These are phyloP conservation scores for Salix suchowensis DNA, from an alignment of 345 rosid genomes.

Conservation along the genomic window DNA sequence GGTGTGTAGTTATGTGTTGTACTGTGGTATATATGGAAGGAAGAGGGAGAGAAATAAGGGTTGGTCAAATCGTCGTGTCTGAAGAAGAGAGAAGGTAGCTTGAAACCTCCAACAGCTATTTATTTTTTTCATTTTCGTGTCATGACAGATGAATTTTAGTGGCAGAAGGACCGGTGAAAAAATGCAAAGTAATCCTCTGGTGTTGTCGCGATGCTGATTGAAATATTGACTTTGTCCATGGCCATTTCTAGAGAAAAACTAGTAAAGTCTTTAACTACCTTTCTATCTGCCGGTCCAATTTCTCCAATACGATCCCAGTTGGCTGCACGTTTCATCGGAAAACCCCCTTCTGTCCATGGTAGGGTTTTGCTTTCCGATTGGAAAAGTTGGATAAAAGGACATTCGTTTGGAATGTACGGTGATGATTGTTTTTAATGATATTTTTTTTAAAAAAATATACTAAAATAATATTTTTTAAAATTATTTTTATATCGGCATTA, in stretches of 20 bases:
- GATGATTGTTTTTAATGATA: no score
- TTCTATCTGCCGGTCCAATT: not conserved
- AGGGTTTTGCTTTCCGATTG: not conserved
- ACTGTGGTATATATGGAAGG: not conserved
- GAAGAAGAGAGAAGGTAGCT: conserved; percentile 17
- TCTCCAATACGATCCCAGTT: not conserved
- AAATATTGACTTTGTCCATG: not conserved
- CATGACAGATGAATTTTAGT: not conserved
- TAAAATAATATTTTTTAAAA: no score
- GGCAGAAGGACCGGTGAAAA: not conserved
- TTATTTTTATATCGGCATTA: no score
- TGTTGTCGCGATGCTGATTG: not conserved
- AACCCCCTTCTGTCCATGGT: not conserved
- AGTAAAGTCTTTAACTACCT: not conserved
- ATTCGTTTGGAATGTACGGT: no score
- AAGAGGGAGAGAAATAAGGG: not conserved
- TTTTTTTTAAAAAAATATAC: no score
- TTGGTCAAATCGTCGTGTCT: conserved; percentile 29
- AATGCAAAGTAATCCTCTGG: not conserved
- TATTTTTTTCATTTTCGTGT: not conserved
- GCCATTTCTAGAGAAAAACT: not conserved
- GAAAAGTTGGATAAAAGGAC: no score
- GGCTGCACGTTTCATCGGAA: not conserved
- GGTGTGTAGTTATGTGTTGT: no score
- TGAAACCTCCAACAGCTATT: not conserved